Conservation (phyloP, 2,329 filamentous ascomycete species). For the Meredithiella fracta region DNA sequence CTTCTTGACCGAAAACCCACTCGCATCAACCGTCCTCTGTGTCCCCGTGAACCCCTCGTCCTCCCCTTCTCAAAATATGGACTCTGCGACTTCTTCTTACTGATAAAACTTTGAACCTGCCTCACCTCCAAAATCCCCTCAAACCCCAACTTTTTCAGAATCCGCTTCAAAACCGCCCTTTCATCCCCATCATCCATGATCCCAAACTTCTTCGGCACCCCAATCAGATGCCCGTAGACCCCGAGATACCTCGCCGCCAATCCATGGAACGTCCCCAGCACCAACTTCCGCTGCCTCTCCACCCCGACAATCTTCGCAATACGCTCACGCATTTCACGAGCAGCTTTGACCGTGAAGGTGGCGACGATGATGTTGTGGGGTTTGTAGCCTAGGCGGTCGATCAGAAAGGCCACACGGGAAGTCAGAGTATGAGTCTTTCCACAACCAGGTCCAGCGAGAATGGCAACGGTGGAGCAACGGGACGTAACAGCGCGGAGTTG, state of each 20-base stretch:
- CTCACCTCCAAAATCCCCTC: slow-evolving; percentile 46
- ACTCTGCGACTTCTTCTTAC: slow-evolving; percentile 42
- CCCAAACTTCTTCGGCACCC: slow-evolving; percentile 65
- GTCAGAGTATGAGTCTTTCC: slow-evolving; percentile 95
- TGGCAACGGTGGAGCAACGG: slow-evolving; percentile 39
- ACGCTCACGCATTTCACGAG: slow-evolving; percentile 79
- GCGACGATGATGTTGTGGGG: slow-evolving; percentile 87
- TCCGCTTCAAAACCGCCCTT: slow-evolving; percentile 60
- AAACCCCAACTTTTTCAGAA: slow-evolving; percentile 58
- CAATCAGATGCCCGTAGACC: slow-evolving; percentile 70
- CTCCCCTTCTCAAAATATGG: slow-evolving; percentile 4
- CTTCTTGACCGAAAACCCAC: slow-evolving; percentile 15
- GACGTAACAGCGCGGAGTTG: slow-evolving; percentile 41
- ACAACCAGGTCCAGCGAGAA: slow-evolving; percentile 50
- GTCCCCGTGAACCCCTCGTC: not conserved
- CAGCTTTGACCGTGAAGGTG: slow-evolving; percentile 93
- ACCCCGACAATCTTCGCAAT: slow-evolving; percentile 69
- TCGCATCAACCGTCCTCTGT: slow-evolving; percentile 9
- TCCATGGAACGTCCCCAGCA: slow-evolving; percentile 89
- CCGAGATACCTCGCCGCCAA: slow-evolving; percentile 74
- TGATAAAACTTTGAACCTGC: slow-evolving; percentile 59
- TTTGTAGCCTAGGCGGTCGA: slow-evolving; percentile 52
- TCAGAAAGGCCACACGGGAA: slow-evolving; percentile 76
- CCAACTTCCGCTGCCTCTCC: slow-evolving; percentile 55
- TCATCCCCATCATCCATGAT: slow-evolving; percentile 80